Conservation (phyloP, 257 asterid species). For the Lavandula angustifolia region DNA sequence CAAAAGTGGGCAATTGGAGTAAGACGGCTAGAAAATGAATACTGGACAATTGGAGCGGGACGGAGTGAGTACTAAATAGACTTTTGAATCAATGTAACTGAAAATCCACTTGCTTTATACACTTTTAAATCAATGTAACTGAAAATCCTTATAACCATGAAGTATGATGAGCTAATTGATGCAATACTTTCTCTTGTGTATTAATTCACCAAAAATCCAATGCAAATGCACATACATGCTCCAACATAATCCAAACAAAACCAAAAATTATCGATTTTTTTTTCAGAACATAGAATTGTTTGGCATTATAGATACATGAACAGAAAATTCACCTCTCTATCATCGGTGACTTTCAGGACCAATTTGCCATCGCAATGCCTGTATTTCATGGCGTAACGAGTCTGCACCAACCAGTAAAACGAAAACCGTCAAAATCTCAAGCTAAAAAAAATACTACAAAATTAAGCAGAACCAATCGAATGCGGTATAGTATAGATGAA, state of each 20-base stretch:
- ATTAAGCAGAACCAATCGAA: background rate
- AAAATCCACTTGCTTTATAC: no score
- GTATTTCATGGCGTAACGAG: conserved; percentile 83
- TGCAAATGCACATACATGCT: background rate
- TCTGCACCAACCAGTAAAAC: conserved; percentile 43
- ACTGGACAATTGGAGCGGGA: no score
- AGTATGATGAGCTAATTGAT: background rate
- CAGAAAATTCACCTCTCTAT: conserved; percentile 69
- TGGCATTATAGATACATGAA: no score
- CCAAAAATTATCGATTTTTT: no score
- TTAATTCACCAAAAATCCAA: no score
- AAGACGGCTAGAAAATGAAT: no score
- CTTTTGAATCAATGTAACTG: no score
- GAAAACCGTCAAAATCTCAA: conserved; percentile 9
- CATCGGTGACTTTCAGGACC: conserved; percentile 89
- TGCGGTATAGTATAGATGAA: background rate
- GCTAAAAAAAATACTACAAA: background rate
- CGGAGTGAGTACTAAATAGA: no score
- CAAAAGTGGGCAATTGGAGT: no score
- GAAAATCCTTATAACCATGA: background rate
- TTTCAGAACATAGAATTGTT: no score
- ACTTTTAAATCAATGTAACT: background rate
- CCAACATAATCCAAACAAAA: conserved; percentile 9
- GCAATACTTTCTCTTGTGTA: background rate
- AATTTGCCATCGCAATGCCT: conserved; percentile 86